Evolutionary conservation across 257 asterid genomes (phyloP), one percentile per base, ranked within the genome.

Genomic region (Rubia yunnanensis): DNA sequence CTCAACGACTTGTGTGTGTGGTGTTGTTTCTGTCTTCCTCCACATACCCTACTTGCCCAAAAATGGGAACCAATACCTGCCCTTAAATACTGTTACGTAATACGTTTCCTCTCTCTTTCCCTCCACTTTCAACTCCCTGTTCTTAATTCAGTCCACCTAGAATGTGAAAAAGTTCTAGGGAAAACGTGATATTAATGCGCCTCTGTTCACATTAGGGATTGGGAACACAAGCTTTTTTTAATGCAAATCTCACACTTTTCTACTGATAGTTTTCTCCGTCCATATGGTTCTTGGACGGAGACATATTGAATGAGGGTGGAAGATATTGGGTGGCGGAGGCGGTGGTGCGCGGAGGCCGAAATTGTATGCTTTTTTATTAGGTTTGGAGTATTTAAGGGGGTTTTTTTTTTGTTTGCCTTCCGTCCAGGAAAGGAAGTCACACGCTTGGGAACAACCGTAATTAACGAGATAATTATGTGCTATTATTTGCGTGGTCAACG

Each of bases 1-100:
- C 17, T 2, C 48, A 39, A 39, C 48, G 66, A 66, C 72, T 75
- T 75, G 76, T 53, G 70, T 70, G 46, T 61, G 63, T 59, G 31
- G 60, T 34, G 20, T n/a, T 52, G 41, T 52, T 71, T 44, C 7
- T 8, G 18, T 27, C 30, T 20, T 30, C 30, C 10, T 38, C 0
- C 38, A 3, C 34, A 38, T 13, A 28, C 60, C 49, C 14, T 44
- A n/a, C n/a, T n/a, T n/a, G n/a, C n/a, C n/a, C n/a, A n/a, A n/a
- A n/a, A n/a, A n/a, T n/a, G n/a, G n/a, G n/a, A n/a, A 44, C 52
- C 52, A 44, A 44, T 44, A 5, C 52, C 22, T 44, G 52, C 20
- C 17, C 22, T 44, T 44, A 44, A 44, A 44, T 44, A 44, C 52
- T 44, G 0, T 1, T 44, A 44, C 52, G 52, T 44, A n/a, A n/a